Evolutionary conservation across 441 rosid species (phyloP).

Genomic region (Breynia disticha): DNA sequence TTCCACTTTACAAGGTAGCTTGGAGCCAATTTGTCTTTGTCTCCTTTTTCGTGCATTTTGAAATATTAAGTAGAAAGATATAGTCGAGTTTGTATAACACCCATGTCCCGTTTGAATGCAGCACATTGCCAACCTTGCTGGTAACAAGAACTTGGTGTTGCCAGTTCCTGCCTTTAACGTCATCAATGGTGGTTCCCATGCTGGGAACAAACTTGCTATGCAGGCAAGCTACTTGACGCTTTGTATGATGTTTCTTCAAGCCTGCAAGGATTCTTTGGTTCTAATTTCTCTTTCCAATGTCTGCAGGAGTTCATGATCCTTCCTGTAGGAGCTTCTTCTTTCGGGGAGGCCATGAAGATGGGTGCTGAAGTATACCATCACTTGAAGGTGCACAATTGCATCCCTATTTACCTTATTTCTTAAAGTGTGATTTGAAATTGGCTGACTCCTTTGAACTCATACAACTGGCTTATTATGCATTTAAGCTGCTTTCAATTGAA

Average conservation of each 20-base stretch:
- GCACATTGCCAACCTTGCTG: conserved; percentile 93
- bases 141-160: conserved; percentile 73
- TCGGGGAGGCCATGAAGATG: conserved; percentile 96
- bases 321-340: conserved; percentile 79
- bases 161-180: conserved; percentile 98
- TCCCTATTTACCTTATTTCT: background rate
- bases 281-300: conserved; percentile 3
- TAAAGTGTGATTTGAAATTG: background rate
- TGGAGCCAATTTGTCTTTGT: background rate
- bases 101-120: conserved; percentile 23
- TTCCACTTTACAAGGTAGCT: conserved; percentile 84
- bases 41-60: background rate
- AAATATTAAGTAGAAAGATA: too few relatives aligned
- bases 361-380: conserved; percentile 92
- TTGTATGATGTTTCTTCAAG: conserved; percentile 1
- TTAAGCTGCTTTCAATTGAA: too few relatives aligned
- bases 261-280: background rate
- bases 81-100: background rate
- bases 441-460: background rate
- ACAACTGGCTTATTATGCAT: background rate
- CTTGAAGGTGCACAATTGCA: conserved; percentile 47
- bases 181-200: conserved; percentile 98
- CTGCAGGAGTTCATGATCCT: conserved; percentile 94
- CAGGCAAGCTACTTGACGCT: conserved; percentile 37
- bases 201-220: conserved; percentile 97